Percentiles rank a stretch among this genome's conserved stretches.
Conservation (phyloP, 106 monocot species). For the Allium cepa region DNA sequence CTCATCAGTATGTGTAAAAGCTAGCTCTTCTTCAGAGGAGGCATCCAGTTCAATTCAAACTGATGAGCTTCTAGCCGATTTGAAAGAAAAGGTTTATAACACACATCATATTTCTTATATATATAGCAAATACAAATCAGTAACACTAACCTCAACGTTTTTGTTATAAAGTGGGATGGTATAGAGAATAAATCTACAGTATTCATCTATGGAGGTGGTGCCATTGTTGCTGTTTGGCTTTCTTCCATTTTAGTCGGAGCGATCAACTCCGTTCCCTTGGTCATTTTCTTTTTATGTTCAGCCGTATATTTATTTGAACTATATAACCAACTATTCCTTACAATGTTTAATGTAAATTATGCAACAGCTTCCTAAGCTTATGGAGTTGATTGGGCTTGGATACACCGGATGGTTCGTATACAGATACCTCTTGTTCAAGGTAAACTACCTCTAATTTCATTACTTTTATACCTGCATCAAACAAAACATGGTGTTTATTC, state of each 20-base stretch:
- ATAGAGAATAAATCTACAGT: constrained; percentile 90
- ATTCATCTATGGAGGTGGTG: constrained; percentile 90
- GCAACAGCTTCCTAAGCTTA: constrained; percentile 74
- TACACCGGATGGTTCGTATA: constrained; percentile 98
- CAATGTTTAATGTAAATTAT: no score
- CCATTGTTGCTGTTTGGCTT: constrained; percentile 82
- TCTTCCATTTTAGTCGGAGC: constrained; percentile 81
- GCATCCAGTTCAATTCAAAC: constrained; percentile 32
- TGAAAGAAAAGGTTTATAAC: constrained; percentile 66
- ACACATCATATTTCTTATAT: no score
- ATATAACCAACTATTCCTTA: not conserved
- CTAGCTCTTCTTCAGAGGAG: constrained; percentile 49
- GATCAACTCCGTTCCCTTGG: constrained; percentile 93
- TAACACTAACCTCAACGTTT: no score
- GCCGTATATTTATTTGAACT: not conserved
- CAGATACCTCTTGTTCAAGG: constrained; percentile 91
- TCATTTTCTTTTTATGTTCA: constrained; percentile 6
- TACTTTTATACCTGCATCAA: no score
- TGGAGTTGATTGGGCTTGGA: constrained; percentile 92
- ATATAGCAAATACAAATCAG: no score
- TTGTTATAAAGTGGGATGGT: constrained; percentile 57
- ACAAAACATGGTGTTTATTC: not conserved
- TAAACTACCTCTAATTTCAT: constrained; percentile 10
- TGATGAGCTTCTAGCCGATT: constrained; percentile 61
- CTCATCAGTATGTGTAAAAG: constrained; percentile 47